A percentile compares a stretch with the other conserved stretches of the same genome.
phyloP scores from a whole-genome alignment of 768 basidiomycete species.

The Lactarius sanguifluus region DNA sequence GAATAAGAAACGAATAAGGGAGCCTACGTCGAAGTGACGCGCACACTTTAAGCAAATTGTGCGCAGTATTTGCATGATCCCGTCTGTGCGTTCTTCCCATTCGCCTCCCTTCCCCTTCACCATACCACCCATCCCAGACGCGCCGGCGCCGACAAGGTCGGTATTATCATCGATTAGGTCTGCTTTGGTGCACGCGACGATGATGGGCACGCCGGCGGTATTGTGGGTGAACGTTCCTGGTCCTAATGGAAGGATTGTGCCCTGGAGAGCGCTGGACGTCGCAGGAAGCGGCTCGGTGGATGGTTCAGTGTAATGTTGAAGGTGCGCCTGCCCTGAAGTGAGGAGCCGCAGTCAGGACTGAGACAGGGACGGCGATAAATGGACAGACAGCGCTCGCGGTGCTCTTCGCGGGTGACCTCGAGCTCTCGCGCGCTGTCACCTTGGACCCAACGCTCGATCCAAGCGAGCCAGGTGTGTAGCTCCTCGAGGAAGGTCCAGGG shows the following conservation, averaged over 20 bases:
- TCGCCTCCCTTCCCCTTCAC: slow-evolving; percentile 89
- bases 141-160: slow-evolving; percentile 66
- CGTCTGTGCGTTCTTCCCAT: slow-evolving; percentile 95
- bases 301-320: slow-evolving; percentile 90
- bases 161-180: slow-evolving; percentile 86
- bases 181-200: slow-evolving; percentile 90
- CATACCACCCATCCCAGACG: slow-evolving; percentile 85
- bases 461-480: slow-evolving; percentile 77
- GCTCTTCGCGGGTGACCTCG: slow-evolving; percentile 75
- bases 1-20: slow-evolving; percentile 11
- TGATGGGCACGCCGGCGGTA: slow-evolving; percentile 77
- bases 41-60: slow-evolving; percentile 90
- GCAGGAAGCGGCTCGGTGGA: slow-evolving; percentile 62
- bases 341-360: neutral
- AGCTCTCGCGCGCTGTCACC: slow-evolving; percentile 70
- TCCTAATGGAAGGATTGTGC: slow-evolving; percentile 77
- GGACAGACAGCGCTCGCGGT: slow-evolving; percentile 82
- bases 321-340: slow-evolving; percentile 72
- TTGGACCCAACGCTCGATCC: slow-evolving; percentile 81
- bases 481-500: slow-evolving; percentile 91
- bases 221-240: slow-evolving; percentile 88
- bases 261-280: slow-evolving; percentile 57
- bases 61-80: slow-evolving; percentile 91
- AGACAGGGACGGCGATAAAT: no score
- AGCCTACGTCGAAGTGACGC: slow-evolving; percentile 37